Percentiles rank a stretch among this genome's conserved stretches.
Conservation (phyloP, 1,139 yeast species). For the Debaryomycetaceae sp. region DNA sequence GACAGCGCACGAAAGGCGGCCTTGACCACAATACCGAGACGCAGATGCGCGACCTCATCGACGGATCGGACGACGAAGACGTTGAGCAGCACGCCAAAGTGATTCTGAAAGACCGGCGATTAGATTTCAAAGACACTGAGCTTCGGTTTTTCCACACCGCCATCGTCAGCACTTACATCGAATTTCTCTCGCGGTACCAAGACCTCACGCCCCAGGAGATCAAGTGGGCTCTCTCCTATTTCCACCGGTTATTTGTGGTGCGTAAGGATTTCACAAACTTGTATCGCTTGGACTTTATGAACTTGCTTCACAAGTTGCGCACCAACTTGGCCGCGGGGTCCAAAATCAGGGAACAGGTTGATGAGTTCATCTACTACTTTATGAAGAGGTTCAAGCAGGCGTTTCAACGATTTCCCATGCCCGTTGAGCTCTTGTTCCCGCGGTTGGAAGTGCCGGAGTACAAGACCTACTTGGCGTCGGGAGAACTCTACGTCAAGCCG, state of each 20-base stretch:
- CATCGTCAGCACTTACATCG: slow-evolving; percentile 49
- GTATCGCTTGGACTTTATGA: slow-evolving; percentile 72
- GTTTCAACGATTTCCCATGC: slow-evolving; percentile 51
- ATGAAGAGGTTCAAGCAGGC: slow-evolving; percentile 57
- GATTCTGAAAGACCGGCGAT: slow-evolving; percentile 45
- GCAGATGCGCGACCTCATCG: slow-evolving; percentile 31
- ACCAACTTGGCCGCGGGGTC: slow-evolving; percentile 29
- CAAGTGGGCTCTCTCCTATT: slow-evolving; percentile 61
- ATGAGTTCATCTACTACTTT: slow-evolving; percentile 62
- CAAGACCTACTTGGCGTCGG: slow-evolving; percentile 40
- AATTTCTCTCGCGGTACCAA: slow-evolving; percentile 47
- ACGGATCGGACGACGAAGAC: slow-evolving; percentile 42
- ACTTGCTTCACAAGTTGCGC: slow-evolving; percentile 28
- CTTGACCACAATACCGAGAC: slow-evolving; percentile 25
- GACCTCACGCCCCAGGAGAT: slow-evolving; percentile 63
- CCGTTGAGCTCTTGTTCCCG: slow-evolving; percentile 67
- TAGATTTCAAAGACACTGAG: slow-evolving; percentile 43
- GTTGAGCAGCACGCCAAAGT: slow-evolving; percentile 21
- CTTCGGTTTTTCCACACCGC: slow-evolving; percentile 37
- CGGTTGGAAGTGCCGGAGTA: slow-evolving; percentile 46
- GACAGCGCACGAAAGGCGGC: slow-evolving; percentile 17
- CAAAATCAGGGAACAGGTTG: slow-evolving; percentile 52
- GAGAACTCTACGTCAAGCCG: slow-evolving; percentile 40
- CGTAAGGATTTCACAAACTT: slow-evolving; percentile 59
- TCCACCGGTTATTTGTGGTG: slow-evolving; percentile 64